Base-by-base conservation (phyloP, 129 eudicot genomes). In the sunflower (Helianthus annuus) region DNA sequence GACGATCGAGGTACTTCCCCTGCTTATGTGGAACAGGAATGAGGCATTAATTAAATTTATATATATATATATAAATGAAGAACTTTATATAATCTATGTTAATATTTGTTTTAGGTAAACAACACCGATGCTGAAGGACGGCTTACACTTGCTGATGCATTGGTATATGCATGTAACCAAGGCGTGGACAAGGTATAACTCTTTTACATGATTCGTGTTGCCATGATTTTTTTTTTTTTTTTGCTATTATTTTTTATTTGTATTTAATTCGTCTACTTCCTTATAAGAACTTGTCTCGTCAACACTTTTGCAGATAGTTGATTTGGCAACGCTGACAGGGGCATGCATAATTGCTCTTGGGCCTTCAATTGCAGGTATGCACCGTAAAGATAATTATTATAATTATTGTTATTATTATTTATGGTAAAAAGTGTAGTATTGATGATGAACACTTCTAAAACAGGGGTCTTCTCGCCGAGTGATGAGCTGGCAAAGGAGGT, bases 71-170 rank as follows among this genome's bases (percentile, higher is more conserved):
- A 39, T 63, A 38, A 63, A 63, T 38, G 49, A 38, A 65, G 51
- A 42, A 17, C 52, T 65, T 15, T 34, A 52, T 72, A 27, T 45
- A 60, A 27, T 72, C 11, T 5, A 55, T 66, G 7, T 70, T 70
- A n/a, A 24, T 73, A 16, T 49, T 12, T 34, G 39, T 55, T 77
- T 59, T 78, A 95, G 99, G 99, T 95, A 48, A 90, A 90, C 93
- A 95, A 95, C 76, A 95, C 99, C 1, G 99, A 95, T 86, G 99
- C 99, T 42, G 99, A 95, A 83, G 99, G 99, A 29, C 86, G 99
- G 77, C 97, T 95, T 73, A 95, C 99, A 63, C 99, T 95, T 79
- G 99, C 99, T 42, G 99, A 95, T 86, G 99, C 99, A 14, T 79
- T 95, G 85, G 94, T 95, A 38, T 95, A 95, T 86, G 91, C 99